Evolutionary conservation across 768 basidiomycete species (phyloP), one percentile per base, ranked within the genome.

Genomic region (Boletus subcaerulescens): DNA sequence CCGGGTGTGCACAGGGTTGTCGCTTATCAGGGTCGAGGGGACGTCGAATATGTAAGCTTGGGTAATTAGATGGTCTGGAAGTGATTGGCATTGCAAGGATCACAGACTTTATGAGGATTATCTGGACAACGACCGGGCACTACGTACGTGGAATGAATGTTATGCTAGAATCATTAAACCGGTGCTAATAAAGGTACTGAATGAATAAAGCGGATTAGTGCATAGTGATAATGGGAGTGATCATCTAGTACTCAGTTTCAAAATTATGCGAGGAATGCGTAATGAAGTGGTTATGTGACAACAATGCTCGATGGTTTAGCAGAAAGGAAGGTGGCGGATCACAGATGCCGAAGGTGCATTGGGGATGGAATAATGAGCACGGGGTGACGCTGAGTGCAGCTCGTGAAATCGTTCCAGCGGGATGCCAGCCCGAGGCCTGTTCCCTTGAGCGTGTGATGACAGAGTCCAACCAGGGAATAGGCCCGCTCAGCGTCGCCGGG

Each of bases 231-330:
- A 56, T 62, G 52, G 59, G 45, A 52, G 45, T 51, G 59, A 48
- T 53, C 61, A 58, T 72, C 66, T 72, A 71, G 54, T 60, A 71
- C 55, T 60, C 61, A 48, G 62, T 53, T 40, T 62, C 59, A 59
- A 67, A 60, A 69, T 72, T 69, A 68, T 71, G 69, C 51, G 62
- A 65, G 50, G 50, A 40, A 50, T 70, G 70, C 60, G 70, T 70
- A 68, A 67, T 62, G 71, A 72, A 67, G 68, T 64, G 63, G 64
- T 56, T 73, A 74, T 68, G 70, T 68, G 70, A 76, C 70, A 76
- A 67, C 74, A 68, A 69, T 71, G 67, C 64, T 61, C 62, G 52
- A 44, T 52, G 58, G 57, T 41, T 55, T 45, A 52, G 51, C 47
- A 54, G 52, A 48, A 55, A 59, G 56, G 57, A 59, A 57, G 57